Percentiles rank a stretch among this genome's conserved stretches.
These are phyloP conservation scores for Onygena corvina DNA, from an alignment of 2,329 filamentous ascomycete genomes.

Conservation along the genomic window DNA sequence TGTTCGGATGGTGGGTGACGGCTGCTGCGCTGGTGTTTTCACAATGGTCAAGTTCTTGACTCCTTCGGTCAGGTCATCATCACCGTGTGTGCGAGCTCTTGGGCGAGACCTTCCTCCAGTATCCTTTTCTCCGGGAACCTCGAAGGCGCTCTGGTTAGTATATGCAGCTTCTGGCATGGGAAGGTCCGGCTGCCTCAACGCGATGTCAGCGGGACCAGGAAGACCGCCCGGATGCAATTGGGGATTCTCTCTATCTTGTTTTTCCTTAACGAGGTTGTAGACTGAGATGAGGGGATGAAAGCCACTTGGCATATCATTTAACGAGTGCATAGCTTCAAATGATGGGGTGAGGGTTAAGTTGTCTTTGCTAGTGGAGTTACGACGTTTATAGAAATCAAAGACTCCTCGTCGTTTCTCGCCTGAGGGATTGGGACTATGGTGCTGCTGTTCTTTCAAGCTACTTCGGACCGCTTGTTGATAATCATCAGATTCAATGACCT, in stretches of 20 bases:
- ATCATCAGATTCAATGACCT: slow-evolving; percentile 83
- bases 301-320: slow-evolving; percentile 79
- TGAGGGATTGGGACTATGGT: slow-evolving; percentile 42
- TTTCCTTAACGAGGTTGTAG: slow-evolving; percentile 93
- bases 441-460: slow-evolving; percentile 56
- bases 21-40: slow-evolving; percentile 36
- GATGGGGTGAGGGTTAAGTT: slow-evolving; percentile 66
- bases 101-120: slow-evolving; percentile 74
- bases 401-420: slow-evolving; percentile 76
- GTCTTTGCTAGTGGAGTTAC: slow-evolving; percentile 82
- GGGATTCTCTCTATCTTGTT: slow-evolving; percentile 62
- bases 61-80: slow-evolving; percentile 72
- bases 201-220: slow-evolving; percentile 43
- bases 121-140: slow-evolving; percentile 78
- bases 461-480: slow-evolving; percentile 75
- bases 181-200: slow-evolving; percentile 59
- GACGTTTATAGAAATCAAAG: slow-evolving; percentile 93
- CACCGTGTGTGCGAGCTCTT: slow-evolving; percentile 81
- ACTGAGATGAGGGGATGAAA: slow-evolving; percentile 86
- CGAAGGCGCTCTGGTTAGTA: slow-evolving; percentile 73
- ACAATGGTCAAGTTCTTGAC: slow-evolving; percentile 53
- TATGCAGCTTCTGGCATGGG: slow-evolving; percentile 73
- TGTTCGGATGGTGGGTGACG: slow-evolving; percentile 40
- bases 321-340: slow-evolving; percentile 68
- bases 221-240: slow-evolving; percentile 45